Evolutionary conservation across 2,329 filamentous ascomycete genomes (phyloP), one percentile per base, ranked within the genome.

Genomic region (Aureobasidium sp.): DNA sequence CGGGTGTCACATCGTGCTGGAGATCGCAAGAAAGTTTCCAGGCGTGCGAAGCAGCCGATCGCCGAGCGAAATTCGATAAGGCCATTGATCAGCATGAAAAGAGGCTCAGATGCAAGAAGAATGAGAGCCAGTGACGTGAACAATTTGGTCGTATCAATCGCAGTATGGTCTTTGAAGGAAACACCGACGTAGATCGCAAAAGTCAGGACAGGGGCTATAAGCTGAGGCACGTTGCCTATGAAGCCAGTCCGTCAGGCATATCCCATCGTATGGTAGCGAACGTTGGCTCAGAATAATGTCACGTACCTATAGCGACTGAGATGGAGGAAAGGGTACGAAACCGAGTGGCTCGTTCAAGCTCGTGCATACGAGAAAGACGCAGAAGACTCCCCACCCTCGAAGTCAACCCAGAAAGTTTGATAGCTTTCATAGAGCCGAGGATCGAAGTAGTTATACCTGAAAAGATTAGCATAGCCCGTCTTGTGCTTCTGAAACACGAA

Each of bases 11-110:
- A 3, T 16, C 57, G 44, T 15, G 57, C 10, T 41, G 34, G 11
- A n/a, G 44, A 5, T 4, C 30, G 34, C n/a, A 80, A 67, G 61
- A 79, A 80, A 9, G 74, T 71, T 58, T 80, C 77, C 11, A 80
- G 78, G 13, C 78, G 72, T 39, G 70, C 69, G 63, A 80, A 79
- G 8, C 76, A 79, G 5, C 77, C 78, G 15, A 60, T 34, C 3
- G 57, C 57, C 11, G 57, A 44, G 9, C 36, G 34, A 2, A 49
- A 9, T 25, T 54, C 53, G n/a, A 55, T 48, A 10, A 63, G 36
- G n/a, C 45, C 57, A 42, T 21, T 37, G 32, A 63, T 59, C 3
- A 63, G 21, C 53, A 63, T 53, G 10, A 60, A 60, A 3, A 55
- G 13, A 45, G 61, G 61, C 15, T 59, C 49, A 6, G 54, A 60